These are phyloP conservation scores for Podaxis mareebaensis DNA, from an alignment of 768 basidiomycete genomes.

Conservation along the genomic window DNA sequence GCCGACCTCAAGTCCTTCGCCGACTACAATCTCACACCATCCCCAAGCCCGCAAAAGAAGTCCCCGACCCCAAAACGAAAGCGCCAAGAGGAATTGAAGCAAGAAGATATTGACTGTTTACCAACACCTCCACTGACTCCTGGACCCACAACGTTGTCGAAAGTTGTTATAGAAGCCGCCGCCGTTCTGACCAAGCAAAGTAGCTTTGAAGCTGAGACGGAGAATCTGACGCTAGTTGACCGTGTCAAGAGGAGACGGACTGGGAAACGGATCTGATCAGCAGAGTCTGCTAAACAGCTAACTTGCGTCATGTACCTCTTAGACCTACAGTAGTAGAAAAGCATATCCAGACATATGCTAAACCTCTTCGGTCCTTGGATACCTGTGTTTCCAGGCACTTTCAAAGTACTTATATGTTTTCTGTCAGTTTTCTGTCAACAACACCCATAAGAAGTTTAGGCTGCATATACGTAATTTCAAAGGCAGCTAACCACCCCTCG, in stretches of 20 bases:
- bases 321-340: no score
- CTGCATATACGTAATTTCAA: no score
- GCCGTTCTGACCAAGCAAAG: not conserved
- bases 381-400: no score
- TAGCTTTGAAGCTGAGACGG: conserved; percentile 2
- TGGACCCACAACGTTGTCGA: conserved; percentile 31
- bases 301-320: no score
- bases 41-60: conserved; percentile 18
- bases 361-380: no score
- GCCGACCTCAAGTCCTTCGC: conserved; percentile 73
- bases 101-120: conserved; percentile 9
- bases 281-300: not conserved
- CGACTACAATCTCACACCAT: conserved; percentile 47
- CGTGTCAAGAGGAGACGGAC: no score
- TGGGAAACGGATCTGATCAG: not conserved
- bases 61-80: conserved; percentile 15
- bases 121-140: conserved; percentile 32
- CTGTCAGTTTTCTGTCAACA: no score
- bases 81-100: not conserved
- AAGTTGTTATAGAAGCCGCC: conserved; percentile 11
- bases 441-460: no score
- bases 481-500: no score
- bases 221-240: not conserved
- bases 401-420: no score
- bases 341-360: no score